Evolutionary conservation across 148 eudicot genomes (phyloP).

Genomic region (Rhododendron vialii): DNA sequence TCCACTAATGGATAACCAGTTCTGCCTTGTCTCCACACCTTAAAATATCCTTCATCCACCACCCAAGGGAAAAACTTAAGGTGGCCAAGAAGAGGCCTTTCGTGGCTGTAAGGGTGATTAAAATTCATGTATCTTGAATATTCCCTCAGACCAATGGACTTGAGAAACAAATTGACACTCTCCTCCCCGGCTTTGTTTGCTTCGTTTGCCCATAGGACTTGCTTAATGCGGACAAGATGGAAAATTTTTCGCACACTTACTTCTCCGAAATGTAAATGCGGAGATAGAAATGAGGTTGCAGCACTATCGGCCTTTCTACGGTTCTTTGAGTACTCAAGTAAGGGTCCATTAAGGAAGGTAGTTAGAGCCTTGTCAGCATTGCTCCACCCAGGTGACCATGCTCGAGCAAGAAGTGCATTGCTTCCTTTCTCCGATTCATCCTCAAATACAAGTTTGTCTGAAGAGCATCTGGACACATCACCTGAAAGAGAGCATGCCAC

Average conservation of each 20-base stretch:
- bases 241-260: slow-evolving; percentile 87
- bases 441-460: slow-evolving; percentile 72
- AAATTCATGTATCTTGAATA: slow-evolving; percentile 95
- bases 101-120: slow-evolving; percentile 92
- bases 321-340: slow-evolving; percentile 76
- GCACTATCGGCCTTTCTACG: slow-evolving; percentile 96
- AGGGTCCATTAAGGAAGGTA: slow-evolving; percentile 74
- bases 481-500: slow-evolving; percentile 31
- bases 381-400: slow-evolving; percentile 99
- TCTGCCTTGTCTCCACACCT: slow-evolving; percentile 97
- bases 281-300: slow-evolving; percentile 94
- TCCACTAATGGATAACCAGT: slow-evolving; percentile 99
- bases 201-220: slow-evolving; percentile 89
- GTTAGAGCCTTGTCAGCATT: slow-evolving; percentile 87
- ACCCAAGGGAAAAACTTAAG: slow-evolving; percentile 96
- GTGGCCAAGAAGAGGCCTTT: slow-evolving; percentile 84
- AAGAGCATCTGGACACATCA: slow-evolving; percentile 66
- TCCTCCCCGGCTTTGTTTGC: slow-evolving; percentile 84
- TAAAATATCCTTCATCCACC: slow-evolving; percentile 74
- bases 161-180: slow-evolving; percentile 90
- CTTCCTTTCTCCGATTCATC: slow-evolving; percentile 88
- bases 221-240: slow-evolving; percentile 79
- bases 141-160: slow-evolving; percentile 91
- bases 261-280: slow-evolving; percentile 95
- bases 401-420: slow-evolving; percentile 96